A percentile compares a stretch with the other conserved stretches of the same genome.
Conservation (phyloP, 352 stramenopile genomes). For the Globisporangium perplexum region DNA sequence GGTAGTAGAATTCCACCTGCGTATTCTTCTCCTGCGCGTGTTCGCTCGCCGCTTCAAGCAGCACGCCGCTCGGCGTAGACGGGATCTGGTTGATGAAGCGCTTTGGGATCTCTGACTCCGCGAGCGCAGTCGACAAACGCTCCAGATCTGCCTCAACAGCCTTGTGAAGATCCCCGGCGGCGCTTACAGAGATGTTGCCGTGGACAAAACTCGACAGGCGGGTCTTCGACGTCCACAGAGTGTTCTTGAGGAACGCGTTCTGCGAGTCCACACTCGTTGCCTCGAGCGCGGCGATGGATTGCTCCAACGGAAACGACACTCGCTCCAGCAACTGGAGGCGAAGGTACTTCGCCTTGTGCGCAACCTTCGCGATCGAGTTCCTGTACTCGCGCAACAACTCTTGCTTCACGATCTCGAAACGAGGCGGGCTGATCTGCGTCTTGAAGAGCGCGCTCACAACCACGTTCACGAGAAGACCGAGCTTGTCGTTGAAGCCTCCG, state of each 20-base stretch:
- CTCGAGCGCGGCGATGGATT: conserved; percentile 43
- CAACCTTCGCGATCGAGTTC: conserved; percentile 53
- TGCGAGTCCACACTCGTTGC: conserved; percentile 30
- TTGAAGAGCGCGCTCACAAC: conserved; percentile 49
- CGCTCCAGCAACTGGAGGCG: conserved; percentile 58
- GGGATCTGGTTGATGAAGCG: conserved; percentile 60
- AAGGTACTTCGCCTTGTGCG: conserved; percentile 57
- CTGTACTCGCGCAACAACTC: conserved; percentile 67
- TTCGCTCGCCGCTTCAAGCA: conserved; percentile 60
- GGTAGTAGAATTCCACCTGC: conserved; percentile 83
- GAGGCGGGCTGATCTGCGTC: conserved; percentile 33
- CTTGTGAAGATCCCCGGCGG: conserved; percentile 25
- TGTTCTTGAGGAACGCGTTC: conserved; percentile 26
- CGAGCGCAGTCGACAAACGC: conserved; percentile 22
- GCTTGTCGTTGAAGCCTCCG: conserved; percentile 76
- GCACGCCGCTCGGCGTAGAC: conserved; percentile 27
- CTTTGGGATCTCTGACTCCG: conserved; percentile 23
- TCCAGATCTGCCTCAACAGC: conserved; percentile 42
- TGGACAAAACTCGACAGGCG: conserved; percentile 64
- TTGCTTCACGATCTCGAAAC: conserved; percentile 62
- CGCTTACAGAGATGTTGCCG: conserved; percentile 49
- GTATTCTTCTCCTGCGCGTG: conserved; percentile 79
- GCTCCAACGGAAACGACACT: conserved; percentile 34
- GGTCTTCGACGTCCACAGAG: conserved; percentile 43
- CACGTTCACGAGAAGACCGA: conserved; percentile 56